Conservation (phyloP, 2,329 filamentous ascomycete genomes). For the Aspergillus neoniger region DNA sequence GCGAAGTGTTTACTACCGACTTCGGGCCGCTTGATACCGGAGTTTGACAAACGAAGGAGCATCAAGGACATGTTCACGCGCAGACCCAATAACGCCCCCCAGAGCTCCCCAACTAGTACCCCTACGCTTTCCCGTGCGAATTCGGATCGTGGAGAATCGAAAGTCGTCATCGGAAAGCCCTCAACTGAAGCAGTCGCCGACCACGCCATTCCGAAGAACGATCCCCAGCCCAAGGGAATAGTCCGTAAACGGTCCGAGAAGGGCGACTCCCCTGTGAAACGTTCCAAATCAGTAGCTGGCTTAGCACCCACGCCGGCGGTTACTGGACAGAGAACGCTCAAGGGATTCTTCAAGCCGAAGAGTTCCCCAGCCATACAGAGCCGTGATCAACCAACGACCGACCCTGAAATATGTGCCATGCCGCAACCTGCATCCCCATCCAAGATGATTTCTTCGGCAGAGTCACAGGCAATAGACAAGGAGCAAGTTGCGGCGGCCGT, state of each 20-base stretch:
- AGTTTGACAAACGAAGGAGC: constrained; percentile 79
- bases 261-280: constrained; percentile 47
- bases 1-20: constrained; percentile 66
- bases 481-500: not conserved
- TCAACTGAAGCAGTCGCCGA: not conserved
- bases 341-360: constrained; percentile 77
- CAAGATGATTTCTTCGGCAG: not conserved
- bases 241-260: constrained; percentile 45
- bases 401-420: not conserved
- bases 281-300: constrained; percentile 48
- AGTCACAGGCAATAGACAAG: not conserved
- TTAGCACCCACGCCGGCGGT: constrained; percentile 25
- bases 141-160: constrained; percentile 2
- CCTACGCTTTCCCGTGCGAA: not conserved
- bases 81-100: constrained; percentile 45
- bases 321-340: constrained; percentile 65
- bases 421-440: not conserved
- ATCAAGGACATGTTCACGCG: constrained; percentile 92
- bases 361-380: constrained; percentile 11
- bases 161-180: not conserved
- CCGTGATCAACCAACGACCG: not conserved
- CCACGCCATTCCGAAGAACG: not conserved
- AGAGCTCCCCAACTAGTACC: constrained; percentile 15
- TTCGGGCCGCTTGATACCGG: constrained; percentile 81
- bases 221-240: constrained; percentile 17